Evolutionary conservation across 768 basidiomycete genomes (phyloP).

Genomic region (Leccinum barrowsii): DNA sequence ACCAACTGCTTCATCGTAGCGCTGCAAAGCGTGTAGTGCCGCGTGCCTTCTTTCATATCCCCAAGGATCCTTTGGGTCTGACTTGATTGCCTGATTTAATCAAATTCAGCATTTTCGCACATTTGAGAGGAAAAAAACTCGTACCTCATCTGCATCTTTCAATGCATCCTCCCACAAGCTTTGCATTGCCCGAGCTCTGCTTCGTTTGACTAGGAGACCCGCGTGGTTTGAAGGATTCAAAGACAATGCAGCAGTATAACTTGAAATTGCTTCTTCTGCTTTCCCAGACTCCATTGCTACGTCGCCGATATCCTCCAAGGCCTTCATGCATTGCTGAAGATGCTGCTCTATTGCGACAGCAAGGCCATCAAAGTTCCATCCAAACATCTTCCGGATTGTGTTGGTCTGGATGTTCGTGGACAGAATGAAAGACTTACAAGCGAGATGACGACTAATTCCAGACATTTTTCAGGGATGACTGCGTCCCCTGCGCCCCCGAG

Average conservation of each 20-base stretch:
- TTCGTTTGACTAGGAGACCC: slow-evolving; percentile 7
- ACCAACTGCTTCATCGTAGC: not conserved
- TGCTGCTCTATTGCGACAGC: not conserved
- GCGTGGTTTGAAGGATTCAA: not conserved
- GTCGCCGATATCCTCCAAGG: not conserved
- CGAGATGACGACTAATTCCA: slow-evolving; percentile 1
- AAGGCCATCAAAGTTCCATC: slow-evolving; percentile 12
- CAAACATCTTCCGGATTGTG: slow-evolving; percentile 1
- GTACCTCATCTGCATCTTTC: slow-evolving; percentile 14
- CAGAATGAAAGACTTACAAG: not conserved
- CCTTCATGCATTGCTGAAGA: not conserved
- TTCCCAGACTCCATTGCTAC: not conserved
- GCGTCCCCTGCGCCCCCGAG: not conserved
- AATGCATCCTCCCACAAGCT: not conserved
- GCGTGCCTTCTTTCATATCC: slow-evolving; percentile 3
- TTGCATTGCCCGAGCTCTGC: not conserved
- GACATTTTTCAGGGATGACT: not conserved
- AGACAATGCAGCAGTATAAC: not conserved
- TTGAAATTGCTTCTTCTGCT: not conserved
- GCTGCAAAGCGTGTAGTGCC: not conserved
- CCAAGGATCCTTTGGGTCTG: not conserved
- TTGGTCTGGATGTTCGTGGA: not conserved
- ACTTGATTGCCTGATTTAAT: not conserved
- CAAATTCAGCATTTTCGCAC: not conserved
- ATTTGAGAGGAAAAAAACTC: too few relatives aligned